Base-by-base conservation (phyloP, 345 rosid genomes). In the Populus alba region DNA sequence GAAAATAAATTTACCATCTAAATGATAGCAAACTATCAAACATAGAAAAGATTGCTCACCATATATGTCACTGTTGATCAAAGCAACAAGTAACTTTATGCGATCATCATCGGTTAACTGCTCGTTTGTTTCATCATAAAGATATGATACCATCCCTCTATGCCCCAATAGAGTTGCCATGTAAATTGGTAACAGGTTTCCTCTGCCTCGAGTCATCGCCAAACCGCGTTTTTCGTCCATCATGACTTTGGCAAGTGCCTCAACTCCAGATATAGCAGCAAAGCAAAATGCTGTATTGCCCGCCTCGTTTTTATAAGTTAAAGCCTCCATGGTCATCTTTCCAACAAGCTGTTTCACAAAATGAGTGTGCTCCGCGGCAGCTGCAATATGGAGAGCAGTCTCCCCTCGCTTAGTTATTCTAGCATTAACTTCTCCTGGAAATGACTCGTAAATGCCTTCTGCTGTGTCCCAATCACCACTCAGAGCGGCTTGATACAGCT, bases 141-240 rank as follows among this genome's bases (percentile, higher is more conserved):
- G 84, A 68, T 82, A 85, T 80, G 76, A 78, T 31, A 80, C 84
- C 86, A 83, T 85, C 18, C 82, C 77, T 57, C 80, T 70, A 63
- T 83, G 85, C 41, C 88, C 90, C 25, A 79, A 66, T 49, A 77
- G 71, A 75, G 84, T 83, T 37, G 90, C 88, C 81, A 85, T 81
- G 29, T 76, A 78, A 59, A 87, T 77, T 8, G 88, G 88, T 43
- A 84, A 77, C 7, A 49, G 77, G 66, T 86, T 82, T 76, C 77
- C 74, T 33, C 77, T 66, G 25, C 88, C 85, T 77, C 85, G 73
- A 68, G 81, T 66, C 18, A 57, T 63, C 1, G 86, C 85, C 82
- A 87, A 73, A 7, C 15, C 33, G 8, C 27, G 66, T 69, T 85
- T 87, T 77, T 70, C 70, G 7, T 79, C 77, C 37, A 85, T 86